Conservation (phyloP, 345 rosid genomes). For the Lenwebbia sp. region DNA sequence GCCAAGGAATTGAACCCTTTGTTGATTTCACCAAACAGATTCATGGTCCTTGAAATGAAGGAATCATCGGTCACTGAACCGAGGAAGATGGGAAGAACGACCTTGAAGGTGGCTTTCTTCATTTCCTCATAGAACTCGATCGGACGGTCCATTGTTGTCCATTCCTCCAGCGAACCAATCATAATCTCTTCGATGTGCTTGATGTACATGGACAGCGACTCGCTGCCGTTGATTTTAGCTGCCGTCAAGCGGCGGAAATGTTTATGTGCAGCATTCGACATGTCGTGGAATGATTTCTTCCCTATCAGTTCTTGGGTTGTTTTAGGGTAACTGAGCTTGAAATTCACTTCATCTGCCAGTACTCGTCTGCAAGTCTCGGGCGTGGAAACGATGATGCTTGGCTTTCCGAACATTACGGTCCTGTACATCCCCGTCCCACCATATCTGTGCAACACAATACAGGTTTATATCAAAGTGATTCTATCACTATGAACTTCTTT, state of each 20-base stretch:
- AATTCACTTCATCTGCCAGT: slow-evolving; percentile 21
- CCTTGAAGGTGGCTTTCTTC: slow-evolving; percentile 18
- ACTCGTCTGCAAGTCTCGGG: slow-evolving; percentile 25
- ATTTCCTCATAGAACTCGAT: slow-evolving; percentile 23
- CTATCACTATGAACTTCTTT: background rate
- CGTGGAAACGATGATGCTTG: slow-evolving; percentile 20
- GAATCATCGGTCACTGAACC: slow-evolving; percentile 10
- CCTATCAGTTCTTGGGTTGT: slow-evolving; percentile 20
- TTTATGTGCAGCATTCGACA: slow-evolving; percentile 43
- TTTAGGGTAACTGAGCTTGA: slow-evolving; percentile 22
- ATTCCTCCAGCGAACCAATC: slow-evolving; percentile 10
- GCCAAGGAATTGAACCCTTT: slow-evolving; percentile 44
- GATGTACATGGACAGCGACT: slow-evolving; percentile 37
- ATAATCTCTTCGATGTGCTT: slow-evolving; percentile 24
- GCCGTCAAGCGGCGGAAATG: slow-evolving; percentile 42
- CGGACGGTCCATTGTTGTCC: slow-evolving; percentile 8
- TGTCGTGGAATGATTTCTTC: slow-evolving; percentile 19
- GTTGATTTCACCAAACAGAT: slow-evolving; percentile 10
- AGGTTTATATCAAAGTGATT: background rate
- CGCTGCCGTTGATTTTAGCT: slow-evolving; percentile 40
- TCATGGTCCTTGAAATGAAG: slow-evolving; percentile 14
- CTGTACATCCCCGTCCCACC: slow-evolving; percentile 22
- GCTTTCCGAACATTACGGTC: slow-evolving; percentile 27
- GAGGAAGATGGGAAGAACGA: slow-evolving; percentile 19
- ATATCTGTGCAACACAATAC: slow-evolving; percentile 8